Conservation (phyloP, 2,329 filamentous ascomycete species). For the Dactylellina drechsleri region DNA sequence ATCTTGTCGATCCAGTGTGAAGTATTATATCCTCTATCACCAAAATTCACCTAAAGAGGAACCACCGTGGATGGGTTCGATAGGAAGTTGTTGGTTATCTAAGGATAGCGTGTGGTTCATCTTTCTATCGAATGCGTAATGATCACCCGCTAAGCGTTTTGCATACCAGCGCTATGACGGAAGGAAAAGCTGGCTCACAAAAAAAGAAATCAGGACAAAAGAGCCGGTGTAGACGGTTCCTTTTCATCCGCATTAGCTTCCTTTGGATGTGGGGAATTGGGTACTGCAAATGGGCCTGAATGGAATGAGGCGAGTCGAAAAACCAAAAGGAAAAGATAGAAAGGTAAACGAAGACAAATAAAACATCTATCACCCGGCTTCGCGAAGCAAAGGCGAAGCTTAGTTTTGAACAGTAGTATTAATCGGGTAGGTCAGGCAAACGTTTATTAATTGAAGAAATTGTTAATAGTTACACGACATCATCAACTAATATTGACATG, state of each 20-base stretch:
- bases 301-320: constrained; percentile 20
- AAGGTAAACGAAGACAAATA: constrained; percentile 12
- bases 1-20: constrained; percentile 20
- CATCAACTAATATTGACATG: constrained; percentile 29
- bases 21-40: constrained; percentile 5
- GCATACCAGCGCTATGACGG: constrained; percentile 47
- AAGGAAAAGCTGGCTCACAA: constrained; percentile 34
- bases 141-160: constrained; percentile 49
- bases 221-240: constrained; percentile 34
- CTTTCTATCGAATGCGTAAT: constrained; percentile 35
- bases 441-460: constrained; percentile 19
- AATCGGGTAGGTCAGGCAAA: constrained; percentile 4
- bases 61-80: constrained; percentile 17
- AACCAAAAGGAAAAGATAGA: constrained; percentile 14
- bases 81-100: background rate
- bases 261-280: constrained; percentile 47
- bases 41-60: constrained; percentile 1
- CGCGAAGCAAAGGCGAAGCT: background rate
- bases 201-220: constrained; percentile 36
- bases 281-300: constrained; percentile 42
- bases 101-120: constrained; percentile 15
- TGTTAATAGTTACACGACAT: constrained; percentile 48
- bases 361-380: background rate
- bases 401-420: background rate
- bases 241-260: constrained; percentile 27